Base-by-base conservation (phyloP, 768 basidiomycete genomes). In the Mycena pura region DNA sequence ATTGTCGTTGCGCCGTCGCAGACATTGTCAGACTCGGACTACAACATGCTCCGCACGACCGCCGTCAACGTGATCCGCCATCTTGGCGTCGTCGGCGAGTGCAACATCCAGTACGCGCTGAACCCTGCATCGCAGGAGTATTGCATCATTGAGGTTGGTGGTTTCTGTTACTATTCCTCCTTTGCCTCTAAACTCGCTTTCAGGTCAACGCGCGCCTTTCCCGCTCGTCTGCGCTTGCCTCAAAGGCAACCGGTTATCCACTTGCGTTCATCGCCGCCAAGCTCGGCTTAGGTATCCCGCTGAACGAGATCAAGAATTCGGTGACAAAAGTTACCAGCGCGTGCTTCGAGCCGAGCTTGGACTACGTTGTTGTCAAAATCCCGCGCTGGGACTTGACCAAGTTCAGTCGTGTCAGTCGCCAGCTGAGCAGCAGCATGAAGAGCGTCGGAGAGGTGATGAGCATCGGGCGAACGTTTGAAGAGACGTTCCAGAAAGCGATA, bases 381-480 rank as follows among this genome's bases (percentile, higher is more conserved):
- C 96, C 96, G 55, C 91, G 96, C 65, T 99, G 96, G 96, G 97
- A 99, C 77, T 80, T 99, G 72, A 96, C 96, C 77, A 99, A 99
- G 84, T 99, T 99, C 80, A 94, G 70, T 69, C 88, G 96, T 44
- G 96, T 99, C 70, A 95, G 93, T 73, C 86, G 91, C 59, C 82
- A 92, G 38, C 80, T 99, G 47, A 94, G 93, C 75, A 93, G 91
- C 68, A 94, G 92, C 77, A 99, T 99, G 96, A 99, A 99, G 84
- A 95, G 92, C 69, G 96, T 99, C 8, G 96, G 96, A 25, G 96
- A 99, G 76, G 96, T 99, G 57, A 99, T 99, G 97, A 94, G 93
- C 67, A 99, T 99, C 66, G 96, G 96, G 14, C 82, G 96, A 68
- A 97, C 95, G 5, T 99, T 99, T 70, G 96, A 99, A 74, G 96